Base-by-base conservation (phyloP, 208 protist genomes). In the Leishmania braziliensis region DNA sequence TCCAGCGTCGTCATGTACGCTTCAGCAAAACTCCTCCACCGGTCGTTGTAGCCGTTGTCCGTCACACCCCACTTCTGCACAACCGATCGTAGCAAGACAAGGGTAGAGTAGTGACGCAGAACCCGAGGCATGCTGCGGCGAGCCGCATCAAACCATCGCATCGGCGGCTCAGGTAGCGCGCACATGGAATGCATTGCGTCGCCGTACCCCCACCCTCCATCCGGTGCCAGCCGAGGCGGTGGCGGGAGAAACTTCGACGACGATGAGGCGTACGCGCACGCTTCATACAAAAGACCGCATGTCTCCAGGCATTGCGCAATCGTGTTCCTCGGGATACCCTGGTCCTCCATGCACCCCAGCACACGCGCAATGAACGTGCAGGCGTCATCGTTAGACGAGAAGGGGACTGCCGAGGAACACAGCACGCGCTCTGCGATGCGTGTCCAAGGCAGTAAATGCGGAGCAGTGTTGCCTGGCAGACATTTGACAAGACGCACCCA, bases 1-100 rank as follows among this genome's bases (percentile, higher is more conserved):
- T 92, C 81, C 43, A 88, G 65, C 14, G 68, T 46, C 12, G 65
- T 86, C 80, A 89, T 84, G 75, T 65, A 56, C 2, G 63, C 53
- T 0, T 69, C 68, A 18, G 69, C 74, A 50, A 84, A 77, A 9
- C 18, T 16, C 26, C 78, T 54, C 77, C 78, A 86, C 12, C 70
- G 53, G 23, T 65, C 51, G 33, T 54, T 16, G 46, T 75, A 26
- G 8, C n/a, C 63, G 36, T 71, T 56, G 2, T 74, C 62, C 18
- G 76, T 58, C 48, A 76, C 65, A 39, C 82, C 82, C n/a, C 63
- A 63, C 6, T 48, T 56, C 63, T 65, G 72, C 23, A 82, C 65
- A 14, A 77, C 77, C 0, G 72, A 80, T 48, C 76, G 82, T 8
- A 82, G 78, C 29, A 86, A n/a, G 3, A 71, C 56, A 39, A 86